Evolutionary conservation across 345 rosid species (phyloP).

Genomic region (Turnera subulata): DNA sequence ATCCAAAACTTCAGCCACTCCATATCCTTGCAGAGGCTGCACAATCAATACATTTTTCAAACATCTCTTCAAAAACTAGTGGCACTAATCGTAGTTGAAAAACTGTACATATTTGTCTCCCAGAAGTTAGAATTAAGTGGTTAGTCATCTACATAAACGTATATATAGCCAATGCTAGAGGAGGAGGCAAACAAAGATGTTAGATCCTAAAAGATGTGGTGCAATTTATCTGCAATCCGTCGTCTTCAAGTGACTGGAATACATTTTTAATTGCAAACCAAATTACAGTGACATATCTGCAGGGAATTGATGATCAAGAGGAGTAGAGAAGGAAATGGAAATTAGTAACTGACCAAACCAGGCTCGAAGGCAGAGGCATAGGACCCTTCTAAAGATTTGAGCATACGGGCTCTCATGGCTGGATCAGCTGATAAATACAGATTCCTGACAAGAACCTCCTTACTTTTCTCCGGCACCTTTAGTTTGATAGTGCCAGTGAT

Average conservation of each 20-base stretch:
- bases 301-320: not conserved
- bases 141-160: too few relatives aligned
- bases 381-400: not conserved
- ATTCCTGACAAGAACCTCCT: constrained; percentile 42
- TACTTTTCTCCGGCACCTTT: constrained; percentile 25
- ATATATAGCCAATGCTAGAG: too few relatives aligned
- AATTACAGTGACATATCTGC: not conserved
- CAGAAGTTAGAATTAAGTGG: too few relatives aligned
- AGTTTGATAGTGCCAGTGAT: constrained; percentile 22
- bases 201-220: too few relatives aligned
- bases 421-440: constrained; percentile 42
- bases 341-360: constrained; percentile 11
- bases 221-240: too few relatives aligned
- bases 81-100: too few relatives aligned
- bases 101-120: too few relatives aligned
- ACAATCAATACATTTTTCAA: too few relatives aligned
- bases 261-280: not conserved
- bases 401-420: constrained; percentile 9
- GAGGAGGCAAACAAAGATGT: too few relatives aligned
- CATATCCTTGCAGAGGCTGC: constrained; percentile 48
- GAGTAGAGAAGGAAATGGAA: not conserved
- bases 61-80: too few relatives aligned
- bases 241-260: not conserved
- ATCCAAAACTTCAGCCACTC: constrained; percentile 54
- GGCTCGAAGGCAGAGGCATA: not conserved